phyloP scores from a whole-genome alignment of 2,329 filamentous ascomycete genomes.

The Paradendryphiella salina region DNA sequence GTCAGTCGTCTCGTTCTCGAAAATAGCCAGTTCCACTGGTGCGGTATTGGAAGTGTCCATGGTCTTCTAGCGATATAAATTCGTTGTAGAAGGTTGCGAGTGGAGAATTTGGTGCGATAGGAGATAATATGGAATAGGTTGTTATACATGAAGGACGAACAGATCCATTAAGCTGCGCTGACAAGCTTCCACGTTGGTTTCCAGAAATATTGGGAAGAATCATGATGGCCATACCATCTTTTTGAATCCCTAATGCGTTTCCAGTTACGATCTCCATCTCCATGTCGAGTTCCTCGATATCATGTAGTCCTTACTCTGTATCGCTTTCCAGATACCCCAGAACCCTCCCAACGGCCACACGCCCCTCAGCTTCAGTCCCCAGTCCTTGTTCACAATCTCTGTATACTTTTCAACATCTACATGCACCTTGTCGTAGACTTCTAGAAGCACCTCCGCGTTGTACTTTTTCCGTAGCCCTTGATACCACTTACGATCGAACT shows the following conservation, averaged over 20 bases:
- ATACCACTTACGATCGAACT: slow-evolving; percentile 65
- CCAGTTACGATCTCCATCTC: slow-evolving; percentile 26
- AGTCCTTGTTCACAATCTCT: slow-evolving; percentile 29
- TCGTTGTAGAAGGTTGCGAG: background rate
- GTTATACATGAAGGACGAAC: background rate
- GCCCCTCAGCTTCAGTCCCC: slow-evolving; percentile 28
- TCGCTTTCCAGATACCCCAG: slow-evolving; percentile 46
- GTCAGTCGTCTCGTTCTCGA: too few relatives aligned
- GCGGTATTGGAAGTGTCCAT: too few relatives aligned
- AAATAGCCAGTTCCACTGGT: too few relatives aligned
- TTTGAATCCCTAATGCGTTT: background rate
- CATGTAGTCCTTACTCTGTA: slow-evolving; percentile 46
- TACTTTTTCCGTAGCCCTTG: slow-evolving; percentile 63
- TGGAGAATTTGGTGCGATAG: background rate
- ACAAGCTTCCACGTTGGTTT: background rate
- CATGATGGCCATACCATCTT: background rate
- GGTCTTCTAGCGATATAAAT: background rate
- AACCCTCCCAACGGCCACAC: slow-evolving; percentile 47
- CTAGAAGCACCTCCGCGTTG: slow-evolving; percentile 61
- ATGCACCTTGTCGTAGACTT: slow-evolving; percentile 69
- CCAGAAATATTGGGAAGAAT: background rate
- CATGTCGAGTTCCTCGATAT: slow-evolving; percentile 41
- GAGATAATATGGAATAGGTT: background rate
- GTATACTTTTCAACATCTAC: slow-evolving; percentile 45
- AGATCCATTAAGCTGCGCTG: background rate